A percentile compares a stretch with the other conserved stretches of the same genome.
Evolutionary conservation across 2,329 filamentous ascomycete species (phyloP).

Genomic region (Aureobasidium sp.): DNA sequence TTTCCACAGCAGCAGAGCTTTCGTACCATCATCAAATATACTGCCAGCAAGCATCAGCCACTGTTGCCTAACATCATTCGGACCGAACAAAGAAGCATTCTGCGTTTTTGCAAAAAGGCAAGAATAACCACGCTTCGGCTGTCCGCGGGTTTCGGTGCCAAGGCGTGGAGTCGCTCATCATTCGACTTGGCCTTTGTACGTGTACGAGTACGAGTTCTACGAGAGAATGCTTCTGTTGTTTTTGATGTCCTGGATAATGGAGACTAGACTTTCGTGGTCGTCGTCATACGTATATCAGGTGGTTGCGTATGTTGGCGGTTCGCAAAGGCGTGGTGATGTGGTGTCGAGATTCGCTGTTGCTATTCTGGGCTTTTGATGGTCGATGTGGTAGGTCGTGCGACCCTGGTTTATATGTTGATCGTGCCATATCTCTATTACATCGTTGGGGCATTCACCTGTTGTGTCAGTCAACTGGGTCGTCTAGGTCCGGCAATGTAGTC

Average conservation of each 20-base stretch:
- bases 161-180: background rate
- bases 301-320: no score
- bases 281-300: no score
- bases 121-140: background rate
- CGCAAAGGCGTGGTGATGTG: no score
- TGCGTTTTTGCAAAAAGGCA: background rate
- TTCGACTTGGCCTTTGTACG: background rate
- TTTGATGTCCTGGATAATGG: background rate
- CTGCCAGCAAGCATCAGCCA: background rate
- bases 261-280: background rate
- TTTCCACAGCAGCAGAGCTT: background rate
- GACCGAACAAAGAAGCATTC: background rate
- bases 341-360: background rate
- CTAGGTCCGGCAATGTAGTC: no score
- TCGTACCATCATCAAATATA: background rate
- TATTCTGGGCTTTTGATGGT: background rate
- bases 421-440: no score
- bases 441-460: no score
- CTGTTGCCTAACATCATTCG: background rate
- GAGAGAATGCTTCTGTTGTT: background rate
- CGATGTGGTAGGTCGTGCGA: background rate
- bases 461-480: no score
- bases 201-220: background rate
- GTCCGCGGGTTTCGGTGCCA: background rate
- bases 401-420: background rate